A percentile compares a stretch with the other conserved stretches of the same genome.
Conservation (phyloP, 164 flowering plant species). For the Buxus sempervirens region DNA sequence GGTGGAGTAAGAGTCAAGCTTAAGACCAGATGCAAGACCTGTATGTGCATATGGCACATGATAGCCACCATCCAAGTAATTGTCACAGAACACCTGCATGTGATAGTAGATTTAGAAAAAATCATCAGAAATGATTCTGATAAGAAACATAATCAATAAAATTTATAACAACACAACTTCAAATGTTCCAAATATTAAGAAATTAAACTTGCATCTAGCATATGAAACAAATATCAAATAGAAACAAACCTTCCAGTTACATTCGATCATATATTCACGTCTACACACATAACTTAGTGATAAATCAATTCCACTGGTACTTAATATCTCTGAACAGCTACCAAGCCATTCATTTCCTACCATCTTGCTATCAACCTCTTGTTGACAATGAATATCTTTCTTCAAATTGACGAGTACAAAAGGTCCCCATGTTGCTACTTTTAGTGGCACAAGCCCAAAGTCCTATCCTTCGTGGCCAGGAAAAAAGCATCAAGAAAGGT, state of each 20-base stretch:
- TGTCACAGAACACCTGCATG: constrained; percentile 83
- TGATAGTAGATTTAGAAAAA: not conserved
- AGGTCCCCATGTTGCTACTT: constrained; percentile 81
- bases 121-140: not conserved
- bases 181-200: not conserved
- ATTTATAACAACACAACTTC: not conserved
- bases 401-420: constrained; percentile 70
- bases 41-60: constrained; percentile 95
- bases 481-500: constrained; percentile 15
- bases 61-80: constrained; percentile 92
- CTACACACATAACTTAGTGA: constrained; percentile 66
- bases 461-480: constrained; percentile 44
- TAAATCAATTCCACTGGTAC: constrained; percentile 51
- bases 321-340: constrained; percentile 52
- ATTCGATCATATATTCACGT: constrained; percentile 77
- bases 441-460: constrained; percentile 69
- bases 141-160: not conserved
- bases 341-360: constrained; percentile 84
- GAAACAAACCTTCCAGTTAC: constrained; percentile 87
- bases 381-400: constrained; percentile 18
- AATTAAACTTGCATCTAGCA: not conserved
- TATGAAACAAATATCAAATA: not conserved
- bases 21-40: constrained; percentile 79
- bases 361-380: constrained; percentile 20
- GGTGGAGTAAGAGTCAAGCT: constrained; percentile 73